These are phyloP conservation scores for Coccomyxa sp. DNA, from an alignment of 139 green algal genomes.

Conservation along the genomic window DNA sequence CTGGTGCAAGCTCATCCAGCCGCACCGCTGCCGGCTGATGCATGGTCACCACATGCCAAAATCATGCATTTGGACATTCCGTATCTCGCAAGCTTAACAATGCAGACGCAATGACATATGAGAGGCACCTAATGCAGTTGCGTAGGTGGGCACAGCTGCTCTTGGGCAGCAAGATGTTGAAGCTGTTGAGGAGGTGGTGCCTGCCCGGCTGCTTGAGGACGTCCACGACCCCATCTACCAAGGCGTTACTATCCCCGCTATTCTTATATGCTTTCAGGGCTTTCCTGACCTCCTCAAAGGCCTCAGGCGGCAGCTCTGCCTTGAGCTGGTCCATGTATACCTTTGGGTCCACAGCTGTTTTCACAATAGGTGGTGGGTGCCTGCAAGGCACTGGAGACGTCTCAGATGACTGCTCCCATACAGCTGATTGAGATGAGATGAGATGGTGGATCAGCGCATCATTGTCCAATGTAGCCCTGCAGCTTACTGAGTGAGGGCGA, in stretches of 20 bases:
- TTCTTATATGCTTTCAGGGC: not conserved
- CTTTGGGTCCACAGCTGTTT: not conserved
- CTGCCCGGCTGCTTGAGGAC: conserved; percentile 36
- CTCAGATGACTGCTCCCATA: not conserved
- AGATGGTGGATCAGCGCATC: not conserved
- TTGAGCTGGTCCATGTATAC: conserved; percentile 42
- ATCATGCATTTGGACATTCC: not conserved
- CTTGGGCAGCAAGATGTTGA: conserved; percentile 48
- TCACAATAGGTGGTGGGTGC: not conserved
- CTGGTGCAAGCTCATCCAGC: not conserved
- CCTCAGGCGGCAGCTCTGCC: conserved; percentile 17
- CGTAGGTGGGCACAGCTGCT: conserved; percentile 37
- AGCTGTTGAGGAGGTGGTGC: conserved; percentile 37
- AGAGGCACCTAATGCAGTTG: conserved; percentile 18
- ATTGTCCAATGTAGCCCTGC: not conserved
- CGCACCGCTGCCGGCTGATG: not conserved
- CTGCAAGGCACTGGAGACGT: not conserved
- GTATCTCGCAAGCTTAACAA: not conserved
- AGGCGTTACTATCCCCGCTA: conserved; percentile 24
- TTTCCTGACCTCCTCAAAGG: conserved; percentile 22
- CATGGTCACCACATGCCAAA: not conserved
- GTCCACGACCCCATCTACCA: conserved; percentile 45
- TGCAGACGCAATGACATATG: not conserved
- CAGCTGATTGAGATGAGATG: too few species aligned
- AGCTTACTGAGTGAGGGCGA: not conserved